Base-by-base conservation (phyloP, 2,329 filamentous ascomycete species). In the Aplosporella prunicola region DNA sequence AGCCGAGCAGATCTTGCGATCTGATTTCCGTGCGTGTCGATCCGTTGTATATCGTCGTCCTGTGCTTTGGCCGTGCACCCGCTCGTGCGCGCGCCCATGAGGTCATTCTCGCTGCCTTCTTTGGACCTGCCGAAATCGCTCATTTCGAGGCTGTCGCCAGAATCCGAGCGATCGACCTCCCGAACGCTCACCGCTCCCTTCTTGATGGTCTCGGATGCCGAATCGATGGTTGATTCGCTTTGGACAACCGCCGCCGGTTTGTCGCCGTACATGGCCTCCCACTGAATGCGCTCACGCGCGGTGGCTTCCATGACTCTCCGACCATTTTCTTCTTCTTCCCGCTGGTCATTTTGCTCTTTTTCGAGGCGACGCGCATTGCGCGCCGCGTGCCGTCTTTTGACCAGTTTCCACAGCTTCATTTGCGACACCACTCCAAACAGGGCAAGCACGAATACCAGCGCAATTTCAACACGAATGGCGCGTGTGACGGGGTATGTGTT, bases 381-480 rank as follows among this genome's bases (percentile, higher is more conserved):
- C 45, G 63, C 65, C 25, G 60, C 59, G 22, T 68, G 58, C 39
- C 66, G 64, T 40, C 69, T 64, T 43, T 68, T 76, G 42, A 94
- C 75, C 6, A 93, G 68, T 44, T 78, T 85, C 87, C 87, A 95
- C 10, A 95, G 65, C 50, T 80, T 84, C 48, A 91, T 67, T 56
- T 96, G 89, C 0, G 85, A 93, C 28, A 93, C 70, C 16, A 94
- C 66, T 2, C 88, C 87, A 13, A 83, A 66, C 8, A 86, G 57
- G 41, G 74, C 80, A 14, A 94, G 66, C 18, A 95, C 72, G 35
- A 94, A 63, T 16, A 82, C 82, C 1, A 76, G 74, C 0, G 85
- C 87, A 20, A 86, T 74, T 56, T 96, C 89, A 10, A 91, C 88
- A 25, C 78, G 76, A 39, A 95, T 91, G 2, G 84, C 85, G 48